A percentile compares a stretch with the other conserved stretches of the same genome.
Evolutionary conservation across 345 rosid species (phyloP).

Genomic region (Conringia planisiliqua): DNA sequence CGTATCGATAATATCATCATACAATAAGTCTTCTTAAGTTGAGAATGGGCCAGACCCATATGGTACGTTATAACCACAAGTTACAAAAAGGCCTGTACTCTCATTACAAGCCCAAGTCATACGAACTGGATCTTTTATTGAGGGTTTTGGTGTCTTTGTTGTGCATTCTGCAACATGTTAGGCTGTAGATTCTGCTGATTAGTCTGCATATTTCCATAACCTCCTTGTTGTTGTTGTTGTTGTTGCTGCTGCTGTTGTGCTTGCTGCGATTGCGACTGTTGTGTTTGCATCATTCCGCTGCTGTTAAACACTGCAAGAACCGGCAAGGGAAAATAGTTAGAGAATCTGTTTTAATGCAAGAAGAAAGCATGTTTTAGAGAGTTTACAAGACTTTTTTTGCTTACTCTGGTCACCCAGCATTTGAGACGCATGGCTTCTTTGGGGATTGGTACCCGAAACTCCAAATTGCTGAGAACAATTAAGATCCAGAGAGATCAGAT

Average conservation of each 20-base stretch:
- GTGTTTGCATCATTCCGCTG: constrained; percentile 68
- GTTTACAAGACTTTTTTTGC: constrained; percentile 14
- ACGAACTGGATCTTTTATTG: constrained; percentile 34
- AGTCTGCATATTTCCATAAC: constrained; percentile 56
- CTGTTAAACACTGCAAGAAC: constrained; percentile 71
- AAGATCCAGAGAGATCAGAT: background rate
- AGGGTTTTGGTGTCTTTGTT: constrained; percentile 78
- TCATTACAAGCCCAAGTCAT: background rate
- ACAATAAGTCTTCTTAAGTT: background rate
- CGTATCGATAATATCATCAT: background rate
- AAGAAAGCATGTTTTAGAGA: background rate
- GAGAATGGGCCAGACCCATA: background rate
- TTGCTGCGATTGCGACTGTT: constrained; percentile 59
- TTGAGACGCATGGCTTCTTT: constrained; percentile 70
- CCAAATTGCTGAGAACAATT: constrained; percentile 54
- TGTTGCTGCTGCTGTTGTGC: constrained; percentile 67
- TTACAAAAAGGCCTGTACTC: background rate
- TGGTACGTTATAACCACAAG: background rate
- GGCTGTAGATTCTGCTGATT: constrained; percentile 71
- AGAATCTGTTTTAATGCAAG: background rate
- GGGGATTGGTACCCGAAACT: constrained; percentile 66
- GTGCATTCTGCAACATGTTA: constrained; percentile 68
- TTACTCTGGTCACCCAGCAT: constrained; percentile 76
- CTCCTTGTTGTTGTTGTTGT: constrained; percentile 60
- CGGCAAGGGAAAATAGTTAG: background rate